phyloP scores from a whole-genome alignment of 140 eudicot genomes.

The Senecio squalidus region DNA sequence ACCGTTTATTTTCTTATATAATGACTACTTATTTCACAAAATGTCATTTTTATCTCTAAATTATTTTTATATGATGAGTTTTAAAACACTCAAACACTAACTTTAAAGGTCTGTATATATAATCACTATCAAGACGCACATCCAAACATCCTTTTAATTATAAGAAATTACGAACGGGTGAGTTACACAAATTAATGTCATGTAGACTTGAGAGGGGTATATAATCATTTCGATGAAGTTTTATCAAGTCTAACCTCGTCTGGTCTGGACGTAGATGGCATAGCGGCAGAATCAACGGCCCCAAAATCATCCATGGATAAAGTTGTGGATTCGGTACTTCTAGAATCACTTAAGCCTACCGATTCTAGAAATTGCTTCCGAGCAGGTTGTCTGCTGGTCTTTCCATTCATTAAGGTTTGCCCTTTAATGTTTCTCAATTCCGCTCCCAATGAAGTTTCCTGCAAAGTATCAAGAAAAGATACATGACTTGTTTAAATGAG shows the following conservation, averaged over 20 bases:
- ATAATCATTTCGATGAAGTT: background rate
- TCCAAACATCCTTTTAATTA: background rate
- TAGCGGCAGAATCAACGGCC: slow-evolving; percentile 39
- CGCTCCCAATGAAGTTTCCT: slow-evolving; percentile 61
- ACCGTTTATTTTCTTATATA: too few species aligned
- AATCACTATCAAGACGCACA: background rate
- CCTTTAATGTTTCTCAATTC: slow-evolving; percentile 65
- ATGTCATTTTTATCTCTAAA: too few species aligned
- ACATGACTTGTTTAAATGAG: background rate
- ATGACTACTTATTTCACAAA: too few species aligned
- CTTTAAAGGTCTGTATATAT: too few species aligned
- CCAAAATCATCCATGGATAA: slow-evolving; percentile 51
- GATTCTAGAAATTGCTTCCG: slow-evolving; percentile 61
- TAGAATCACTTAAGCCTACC: slow-evolving; percentile 50
- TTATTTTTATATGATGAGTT: too few species aligned
- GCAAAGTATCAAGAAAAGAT: slow-evolving; percentile 15
- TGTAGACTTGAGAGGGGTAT: background rate
- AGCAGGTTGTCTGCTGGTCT: slow-evolving; percentile 46
- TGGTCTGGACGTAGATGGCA: slow-evolving; percentile 64
- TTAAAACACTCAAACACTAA: background rate
- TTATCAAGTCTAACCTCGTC: slow-evolving; percentile 47
- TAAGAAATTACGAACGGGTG: background rate
- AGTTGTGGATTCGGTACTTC: slow-evolving; percentile 55
- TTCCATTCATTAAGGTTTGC: slow-evolving; percentile 47
- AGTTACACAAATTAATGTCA: background rate